Evolutionary conservation across 2,329 filamentous ascomycete species (phyloP), one percentile per base, ranked within the genome.

Genomic region (Hypocreales sp.): DNA sequence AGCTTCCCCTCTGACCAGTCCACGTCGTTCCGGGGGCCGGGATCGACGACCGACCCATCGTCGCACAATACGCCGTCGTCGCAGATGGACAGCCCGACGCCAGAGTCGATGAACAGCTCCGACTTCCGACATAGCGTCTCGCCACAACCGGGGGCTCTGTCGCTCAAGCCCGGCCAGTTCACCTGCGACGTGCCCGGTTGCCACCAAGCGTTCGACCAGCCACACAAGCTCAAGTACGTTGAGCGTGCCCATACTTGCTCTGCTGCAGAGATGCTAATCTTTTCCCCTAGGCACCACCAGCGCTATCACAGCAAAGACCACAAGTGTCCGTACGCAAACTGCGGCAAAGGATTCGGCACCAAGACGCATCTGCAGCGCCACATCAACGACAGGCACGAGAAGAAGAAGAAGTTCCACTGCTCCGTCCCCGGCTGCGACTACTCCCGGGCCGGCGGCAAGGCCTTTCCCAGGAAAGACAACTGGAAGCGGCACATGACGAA

Each of bases 401-500:
- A 71, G 50, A 66, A 61, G 32, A 66, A 64, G 43, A 67, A 67
- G 32, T 72, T 65, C 30, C 66, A 72, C 41, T 73, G 68, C 38
- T 63, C 58, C 1, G 56, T 67, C 5, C 53, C 51, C 3, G 58
- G 57, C 6, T 73, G 68, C 38, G 55, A 62, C 5, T 72, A 68
- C 40, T 71, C 65, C n/a, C 58, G 56, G 30, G 43, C 51, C 11
- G 67, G 67, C 7, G 64, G 67, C 29, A 71, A 68, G 35, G 64
- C 61, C 0, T 73, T 73, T 36, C 66, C 67, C 1, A 52, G 68
- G 28, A 73, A 72, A 40, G 68, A 72, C 39, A 72, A 73, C 44
- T 72, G 67, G 67, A 62, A 67, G 38, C 51, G 68, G 30, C 68
- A 73, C 40, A 72, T 73, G 66, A 52, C 58, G 20, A 72, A 71